Evolutionary conservation across 345 rosid genomes (phyloP).

Genomic region (Acer yangbiense): DNA sequence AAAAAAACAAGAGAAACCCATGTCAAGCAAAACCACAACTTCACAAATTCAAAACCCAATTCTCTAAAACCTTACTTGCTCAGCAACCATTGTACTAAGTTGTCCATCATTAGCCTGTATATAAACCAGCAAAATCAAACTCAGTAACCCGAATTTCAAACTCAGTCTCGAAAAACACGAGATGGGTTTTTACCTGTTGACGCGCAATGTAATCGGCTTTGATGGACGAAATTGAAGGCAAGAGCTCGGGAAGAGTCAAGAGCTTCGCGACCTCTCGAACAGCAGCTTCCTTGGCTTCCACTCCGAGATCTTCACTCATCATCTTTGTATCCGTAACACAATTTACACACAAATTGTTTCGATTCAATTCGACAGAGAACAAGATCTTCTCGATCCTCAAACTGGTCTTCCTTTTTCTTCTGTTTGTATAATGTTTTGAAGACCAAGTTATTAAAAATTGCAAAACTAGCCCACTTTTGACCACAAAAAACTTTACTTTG

Average conservation of each 20-base stretch:
- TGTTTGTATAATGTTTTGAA: too few relatives aligned
- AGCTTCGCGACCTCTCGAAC: slow-evolving; percentile 99
- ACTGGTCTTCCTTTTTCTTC: too few relatives aligned
- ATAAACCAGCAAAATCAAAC: slow-evolving; percentile 4
- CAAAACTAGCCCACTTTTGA: too few relatives aligned
- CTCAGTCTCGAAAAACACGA: background rate
- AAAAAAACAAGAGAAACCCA: background rate
- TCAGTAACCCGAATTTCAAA: background rate
- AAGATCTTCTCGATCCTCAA: too few relatives aligned
- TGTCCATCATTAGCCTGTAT: slow-evolving; percentile 97
- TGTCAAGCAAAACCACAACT: background rate
- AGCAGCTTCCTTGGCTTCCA: slow-evolving; percentile 97
- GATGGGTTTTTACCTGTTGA: slow-evolving; percentile 62
- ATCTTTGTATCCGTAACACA: slow-evolving; percentile 23
- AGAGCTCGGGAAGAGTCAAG: slow-evolving; percentile 82
- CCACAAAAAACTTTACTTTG: too few relatives aligned
- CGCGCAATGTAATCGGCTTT: slow-evolving; percentile 95
- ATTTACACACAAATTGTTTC: too few relatives aligned
- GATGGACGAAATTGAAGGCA: slow-evolving; percentile 78
- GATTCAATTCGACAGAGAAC: too few relatives aligned
- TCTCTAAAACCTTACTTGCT: slow-evolving; percentile 53
- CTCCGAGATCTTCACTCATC: slow-evolving; percentile 96
- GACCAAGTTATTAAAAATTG: too few relatives aligned
- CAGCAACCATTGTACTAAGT: slow-evolving; percentile 99
- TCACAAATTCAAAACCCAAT: background rate